A percentile compares a stretch with the other conserved stretches of the same genome.
Evolutionary conservation across 2,329 filamentous ascomycete genomes (phyloP).

Genomic region (Trichoderma harzianum): DNA sequence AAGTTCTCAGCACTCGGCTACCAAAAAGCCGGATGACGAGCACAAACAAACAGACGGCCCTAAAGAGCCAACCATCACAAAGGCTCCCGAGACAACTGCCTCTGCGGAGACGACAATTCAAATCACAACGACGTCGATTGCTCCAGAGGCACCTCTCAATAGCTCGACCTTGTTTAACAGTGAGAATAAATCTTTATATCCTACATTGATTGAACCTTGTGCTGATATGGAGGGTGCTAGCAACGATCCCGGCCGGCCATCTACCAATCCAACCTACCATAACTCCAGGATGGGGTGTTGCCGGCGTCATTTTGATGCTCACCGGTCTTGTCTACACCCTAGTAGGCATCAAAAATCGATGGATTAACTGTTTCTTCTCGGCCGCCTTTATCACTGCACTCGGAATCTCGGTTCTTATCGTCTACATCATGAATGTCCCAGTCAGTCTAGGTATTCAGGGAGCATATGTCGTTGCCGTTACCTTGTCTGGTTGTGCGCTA

Average conservation of each 20-base stretch:
- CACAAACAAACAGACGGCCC: constrained; percentile 16
- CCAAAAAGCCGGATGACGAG: background rate
- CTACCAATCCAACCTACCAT: constrained; percentile 72
- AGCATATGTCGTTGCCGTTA: constrained; percentile 76
- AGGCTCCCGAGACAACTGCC: background rate
- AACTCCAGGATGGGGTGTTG: constrained; percentile 77
- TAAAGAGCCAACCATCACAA: background rate
- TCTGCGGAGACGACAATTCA: constrained; percentile 2
- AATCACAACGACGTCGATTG: constrained; percentile 15
- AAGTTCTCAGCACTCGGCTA: background rate
- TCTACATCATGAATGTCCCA: constrained; percentile 83
- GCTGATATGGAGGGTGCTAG: constrained; percentile 29
- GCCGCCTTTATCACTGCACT: constrained; percentile 69
- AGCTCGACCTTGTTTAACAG: constrained; percentile 35
- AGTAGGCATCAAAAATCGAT: constrained; percentile 78
- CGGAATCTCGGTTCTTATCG: constrained; percentile 74
- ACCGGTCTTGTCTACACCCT: constrained; percentile 69
- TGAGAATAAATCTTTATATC: constrained; percentile 22
- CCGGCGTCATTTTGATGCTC: constrained; percentile 70
- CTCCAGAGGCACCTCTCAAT: constrained; percentile 23
- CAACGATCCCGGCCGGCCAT: constrained; percentile 45
- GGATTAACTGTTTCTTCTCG: constrained; percentile 78
- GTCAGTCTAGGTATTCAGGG: constrained; percentile 75
- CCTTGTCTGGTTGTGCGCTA: constrained; percentile 69
- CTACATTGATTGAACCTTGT: background rate